Evolutionary conservation across 2,329 filamentous ascomycete species (phyloP).

Genomic region (Colletotrichum limetticola): DNA sequence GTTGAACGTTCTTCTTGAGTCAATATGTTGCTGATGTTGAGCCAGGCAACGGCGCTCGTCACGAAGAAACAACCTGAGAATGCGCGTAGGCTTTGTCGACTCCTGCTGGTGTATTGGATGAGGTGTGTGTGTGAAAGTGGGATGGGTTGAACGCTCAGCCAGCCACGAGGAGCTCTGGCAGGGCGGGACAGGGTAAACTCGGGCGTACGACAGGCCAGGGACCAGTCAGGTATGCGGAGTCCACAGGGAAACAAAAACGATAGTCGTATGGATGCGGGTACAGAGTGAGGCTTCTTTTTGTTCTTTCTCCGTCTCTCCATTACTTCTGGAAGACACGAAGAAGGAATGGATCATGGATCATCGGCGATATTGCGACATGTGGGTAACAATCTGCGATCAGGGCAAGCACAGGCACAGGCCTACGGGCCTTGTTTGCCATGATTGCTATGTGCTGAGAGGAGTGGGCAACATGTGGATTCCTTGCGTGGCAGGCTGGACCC

Average conservation of each 20-base stretch:
- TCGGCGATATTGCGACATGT: conserved; percentile 30
- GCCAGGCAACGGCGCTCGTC: not conserved
- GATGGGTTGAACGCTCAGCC: not conserved
- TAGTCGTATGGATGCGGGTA: not conserved
- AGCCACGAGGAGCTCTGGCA: not conserved
- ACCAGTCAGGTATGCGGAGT: conserved; percentile 1
- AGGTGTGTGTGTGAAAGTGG: not conserved
- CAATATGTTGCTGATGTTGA: not conserved
- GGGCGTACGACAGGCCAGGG: not conserved
- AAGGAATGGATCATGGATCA: conserved; percentile 29
- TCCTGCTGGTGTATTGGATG: not conserved
- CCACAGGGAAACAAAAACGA: not conserved
- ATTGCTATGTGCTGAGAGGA: conserved; percentile 16
- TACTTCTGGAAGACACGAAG: conserved; percentile 31
- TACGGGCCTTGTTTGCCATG: conserved; percentile 26
- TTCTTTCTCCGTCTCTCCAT: conserved; percentile 26
- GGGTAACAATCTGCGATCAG: conserved; percentile 26
- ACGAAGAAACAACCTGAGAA: not conserved
- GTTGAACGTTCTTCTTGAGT: not conserved
- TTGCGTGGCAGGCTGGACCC: conserved; percentile 29
- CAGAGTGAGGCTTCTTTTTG: not conserved
- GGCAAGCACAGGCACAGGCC: not conserved
- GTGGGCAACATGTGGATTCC: conserved; percentile 4
- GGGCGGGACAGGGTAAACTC: conserved; percentile 4
- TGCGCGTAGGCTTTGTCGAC: not conserved